Evolutionary conservation across 306 rosid genomes (phyloP).

Genomic region (Vicia villosa): DNA sequence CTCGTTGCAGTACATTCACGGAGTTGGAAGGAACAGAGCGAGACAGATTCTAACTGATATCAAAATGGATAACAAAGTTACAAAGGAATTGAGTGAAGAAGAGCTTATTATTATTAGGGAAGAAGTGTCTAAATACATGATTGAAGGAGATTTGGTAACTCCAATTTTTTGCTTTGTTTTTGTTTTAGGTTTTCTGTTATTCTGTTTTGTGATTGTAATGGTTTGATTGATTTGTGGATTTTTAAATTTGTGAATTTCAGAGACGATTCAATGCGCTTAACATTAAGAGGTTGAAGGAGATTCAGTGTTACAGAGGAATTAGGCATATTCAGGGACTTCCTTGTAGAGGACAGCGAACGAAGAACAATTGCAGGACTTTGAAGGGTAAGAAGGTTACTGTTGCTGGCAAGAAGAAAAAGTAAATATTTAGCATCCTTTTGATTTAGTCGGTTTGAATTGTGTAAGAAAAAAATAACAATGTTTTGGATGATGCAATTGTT

Average conservation of each 20-base stretch:
- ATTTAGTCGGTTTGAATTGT: not conserved
- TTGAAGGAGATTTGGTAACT: slow-evolving; percentile 89
- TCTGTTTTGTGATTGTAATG: not conserved
- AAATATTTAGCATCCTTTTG: not conserved
- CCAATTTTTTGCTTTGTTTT: not conserved
- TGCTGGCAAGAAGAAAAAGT: slow-evolving; percentile 85
- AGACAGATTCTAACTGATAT: slow-evolving; percentile 66
- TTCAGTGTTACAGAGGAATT: slow-evolving; percentile 90
- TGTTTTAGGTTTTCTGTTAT: not conserved
- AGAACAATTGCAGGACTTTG: slow-evolving; percentile 91
- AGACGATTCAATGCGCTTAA: slow-evolving; percentile 82
- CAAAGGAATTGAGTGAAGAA: slow-evolving; percentile 79
- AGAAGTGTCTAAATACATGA: slow-evolving; percentile 82
- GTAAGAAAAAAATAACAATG: not conserved
- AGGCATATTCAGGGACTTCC: slow-evolving; percentile 92
- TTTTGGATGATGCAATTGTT: slow-evolving; percentile 25
- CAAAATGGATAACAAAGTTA: slow-evolving; percentile 74
- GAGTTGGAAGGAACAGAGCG: slow-evolving; percentile 77
- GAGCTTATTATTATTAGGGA: slow-evolving; percentile 78
- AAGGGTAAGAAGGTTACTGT: slow-evolving; percentile 88
- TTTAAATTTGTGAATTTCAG: slow-evolving; percentile 54
- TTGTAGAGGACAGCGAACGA: slow-evolving; percentile 91
- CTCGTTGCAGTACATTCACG: slow-evolving; percentile 91
- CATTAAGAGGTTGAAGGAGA: slow-evolving; percentile 88
- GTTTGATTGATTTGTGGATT: slow-evolving; percentile 24